Conservation (phyloP, 768 basidiomycete genomes). For the Aureoboletus auriporus region DNA sequence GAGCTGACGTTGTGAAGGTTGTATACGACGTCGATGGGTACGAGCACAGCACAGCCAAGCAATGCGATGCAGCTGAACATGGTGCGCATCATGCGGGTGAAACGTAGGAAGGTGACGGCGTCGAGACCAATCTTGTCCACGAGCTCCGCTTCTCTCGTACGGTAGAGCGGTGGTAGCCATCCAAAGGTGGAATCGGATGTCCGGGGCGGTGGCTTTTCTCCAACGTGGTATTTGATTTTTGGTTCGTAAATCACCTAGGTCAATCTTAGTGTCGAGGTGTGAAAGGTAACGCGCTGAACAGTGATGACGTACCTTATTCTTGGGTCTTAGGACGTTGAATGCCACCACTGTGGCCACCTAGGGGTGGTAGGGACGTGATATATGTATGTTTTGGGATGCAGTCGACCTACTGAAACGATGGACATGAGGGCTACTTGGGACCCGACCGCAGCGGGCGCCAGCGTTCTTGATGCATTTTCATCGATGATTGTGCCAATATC, state of each 20-base stretch:
- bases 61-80: constrained; percentile 63
- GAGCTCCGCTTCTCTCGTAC: constrained; percentile 84
- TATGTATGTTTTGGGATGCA: neutral
- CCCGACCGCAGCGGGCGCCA: constrained; percentile 76
- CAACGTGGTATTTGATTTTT: constrained; percentile 87
- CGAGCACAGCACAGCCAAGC: constrained; percentile 66
- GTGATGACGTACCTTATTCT: constrained; percentile 63
- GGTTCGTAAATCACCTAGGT: constrained; percentile 84
- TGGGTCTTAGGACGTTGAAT: constrained; percentile 86
- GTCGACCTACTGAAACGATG: constrained; percentile 58
- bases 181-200: constrained; percentile 82
- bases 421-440: constrained; percentile 76
- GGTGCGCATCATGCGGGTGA: constrained; percentile 78
- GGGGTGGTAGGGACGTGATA: constrained; percentile 5
- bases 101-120: constrained; percentile 89
- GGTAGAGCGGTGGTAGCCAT: constrained; percentile 85
- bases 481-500: constrained; percentile 31
- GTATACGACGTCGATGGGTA: constrained; percentile 85
- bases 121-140: constrained; percentile 88
- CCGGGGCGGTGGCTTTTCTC: constrained; percentile 70
- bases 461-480: constrained; percentile 46
- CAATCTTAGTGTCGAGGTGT: neutral
- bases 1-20: constrained; percentile 63
- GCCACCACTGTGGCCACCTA: constrained; percentile 63
- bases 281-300: neutral